Evolutionary conservation across 306 rosid genomes (phyloP), one percentile per base, ranked within the genome.

Genomic region (Pyrus communis): DNA sequence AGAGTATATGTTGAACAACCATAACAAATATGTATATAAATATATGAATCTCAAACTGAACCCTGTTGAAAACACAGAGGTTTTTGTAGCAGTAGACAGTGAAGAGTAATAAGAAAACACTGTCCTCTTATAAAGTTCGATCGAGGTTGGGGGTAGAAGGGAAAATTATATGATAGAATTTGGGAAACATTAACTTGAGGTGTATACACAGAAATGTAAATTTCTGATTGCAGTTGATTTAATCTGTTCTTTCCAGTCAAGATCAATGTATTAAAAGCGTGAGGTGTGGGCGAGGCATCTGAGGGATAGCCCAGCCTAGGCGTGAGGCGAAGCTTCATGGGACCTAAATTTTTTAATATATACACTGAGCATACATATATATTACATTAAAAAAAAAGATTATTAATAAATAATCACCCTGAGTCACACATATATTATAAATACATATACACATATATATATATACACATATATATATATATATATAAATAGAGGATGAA

Each of bases 1-100:
- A 67, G 78, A 11, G 4, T 28, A 27, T 35, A 67, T 21, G 70
- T 66, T 11, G 22, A 31, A 64, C 8, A 22, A 21, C 15, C 9
- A 35, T 31, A 21, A 21, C 21, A 51, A 67, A 28, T 62, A n/a
- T 67, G 67, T 43, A 61, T 30, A 65, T 11, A 71, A 13, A 23
- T 70, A 18, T 19, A 69, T 27, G 55, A 27, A 55, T 35, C 78
- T 45, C 33, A 71, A 12, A 76, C 66, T 12, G 61, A 45, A 31
- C 79, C 74, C 77, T 78, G 77, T 42, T 73, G 18, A 42, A 42
- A 57, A 17, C 38, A 30, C 43, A 70, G 60, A 69, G 74, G 67
- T 67, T 66, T 23, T 25, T 22, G 45, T 30, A 68, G 73, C 65
- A 19, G 38, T 67, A 58, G 60, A 40, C 33, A 62, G 68, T 19